Evolutionary conservation across 345 rosid genomes (phyloP), one percentile per base, ranked within the genome.

Genomic region (Euphorbia tirucalli): DNA sequence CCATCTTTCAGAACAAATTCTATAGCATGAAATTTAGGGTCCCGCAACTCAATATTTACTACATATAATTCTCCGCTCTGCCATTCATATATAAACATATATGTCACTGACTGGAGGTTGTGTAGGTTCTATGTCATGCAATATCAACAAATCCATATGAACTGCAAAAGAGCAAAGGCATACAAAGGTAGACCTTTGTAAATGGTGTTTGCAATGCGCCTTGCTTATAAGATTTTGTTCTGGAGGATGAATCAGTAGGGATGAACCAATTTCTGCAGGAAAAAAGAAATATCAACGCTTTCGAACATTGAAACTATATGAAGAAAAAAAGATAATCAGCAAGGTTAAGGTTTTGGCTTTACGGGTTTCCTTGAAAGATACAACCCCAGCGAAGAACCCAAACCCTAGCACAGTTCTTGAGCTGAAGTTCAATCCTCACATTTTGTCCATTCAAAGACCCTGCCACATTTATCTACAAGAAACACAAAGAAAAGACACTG

Each of bases 301-400:
- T 19, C 8, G 5, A 1, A 30, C 30, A 54, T n/a, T 19, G n/a
- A 57, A 57, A 57, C 37, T 0, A 21, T 1, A 2, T 16, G 35
- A 25, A n/a, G 4, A 22, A 22, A 7, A 9, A 27, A 43, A 9
- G 11, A 18, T 21, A 16, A 44, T 27, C 1, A 61, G 35, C 44
- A 39, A 66, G 25, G 24, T 46, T 37, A 59, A 32, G 70, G 54
- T 69, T 66, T 50, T 56, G 62, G 69, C 65, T 78, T 81, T 81
- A 88, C 92, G 56, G 56, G 28, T 81, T 81, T 71, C 87, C 92
- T 46, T 46, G 82, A 83, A 74, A 83, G 67, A 85, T 59, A 79
- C 81, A 83, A 65, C 88, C 92, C 92, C 90, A 84, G 71, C 83
- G 88, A 73, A 88, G 88, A 80, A 88, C 72, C 87, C 90, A 88